phyloP scores from a whole-genome alignment of 2,329 filamentous ascomycete genomes.

The Mycosphaerelloides madeirae region DNA sequence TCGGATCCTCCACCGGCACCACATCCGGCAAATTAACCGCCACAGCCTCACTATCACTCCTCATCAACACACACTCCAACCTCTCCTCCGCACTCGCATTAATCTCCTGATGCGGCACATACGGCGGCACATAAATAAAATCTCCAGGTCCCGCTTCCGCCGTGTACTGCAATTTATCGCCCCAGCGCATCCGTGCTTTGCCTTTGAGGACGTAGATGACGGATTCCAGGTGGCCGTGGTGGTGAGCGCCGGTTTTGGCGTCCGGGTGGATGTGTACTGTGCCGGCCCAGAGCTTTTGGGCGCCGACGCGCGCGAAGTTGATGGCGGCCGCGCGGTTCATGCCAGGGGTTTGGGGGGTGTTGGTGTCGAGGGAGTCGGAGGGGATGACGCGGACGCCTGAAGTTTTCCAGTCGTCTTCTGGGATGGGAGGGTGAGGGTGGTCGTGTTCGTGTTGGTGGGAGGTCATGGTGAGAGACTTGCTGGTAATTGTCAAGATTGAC shows the following conservation, averaged over 20 bases:
- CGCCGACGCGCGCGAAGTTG: slow-evolving; percentile 41
- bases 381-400: slow-evolving; percentile 43
- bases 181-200: slow-evolving; percentile 44
- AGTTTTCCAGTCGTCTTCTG: slow-evolving; percentile 36
- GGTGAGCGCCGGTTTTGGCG: slow-evolving; percentile 44
- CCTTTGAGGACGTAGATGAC: slow-evolving; percentile 46
- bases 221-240: slow-evolving; percentile 44
- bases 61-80: slow-evolving; percentile 41
- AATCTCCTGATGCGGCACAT: slow-evolving; percentile 43
- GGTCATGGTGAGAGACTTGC: too few species aligned
- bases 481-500: too few species aligned
- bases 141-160: slow-evolving; percentile 38
- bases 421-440: slow-evolving; percentile 16
- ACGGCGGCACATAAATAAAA: slow-evolving; percentile 45
- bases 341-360: slow-evolving; percentile 42
- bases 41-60: neutral
- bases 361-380: slow-evolving; percentile 37
- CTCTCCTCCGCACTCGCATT: slow-evolving; percentile 40
- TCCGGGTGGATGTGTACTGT: slow-evolving; percentile 43
- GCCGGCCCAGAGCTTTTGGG: slow-evolving; percentile 44
- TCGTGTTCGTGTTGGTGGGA: slow-evolving; percentile 6
- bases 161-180: slow-evolving; percentile 42
- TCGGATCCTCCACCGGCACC: slow-evolving; percentile 41
- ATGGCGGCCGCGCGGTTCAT: slow-evolving; percentile 44
- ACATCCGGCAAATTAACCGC: slow-evolving; percentile 34